Base-by-base conservation (phyloP, 352 stramenopile genomes). In the Aphanomyces invadans region DNA sequence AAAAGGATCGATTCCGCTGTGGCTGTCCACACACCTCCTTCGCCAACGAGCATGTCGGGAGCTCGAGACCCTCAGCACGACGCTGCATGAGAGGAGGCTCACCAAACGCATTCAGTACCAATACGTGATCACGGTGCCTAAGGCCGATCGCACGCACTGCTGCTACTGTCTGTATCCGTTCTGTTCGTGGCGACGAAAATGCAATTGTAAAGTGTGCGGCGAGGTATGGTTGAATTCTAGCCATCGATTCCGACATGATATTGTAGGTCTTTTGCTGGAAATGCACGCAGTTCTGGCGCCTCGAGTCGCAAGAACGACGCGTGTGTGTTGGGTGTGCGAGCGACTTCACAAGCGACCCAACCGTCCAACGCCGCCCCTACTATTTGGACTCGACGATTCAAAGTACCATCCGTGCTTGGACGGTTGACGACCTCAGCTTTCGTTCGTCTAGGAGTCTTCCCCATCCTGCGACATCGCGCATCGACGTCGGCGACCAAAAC, bases 201-300 rank as follows among this genome's bases (percentile, higher is more conserved):
- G n/a, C 26, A 11, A 54, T 54, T 54, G 46, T n/a, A 25, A 29
- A 54, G n/a, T 54, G 1, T 54, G 46, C 21, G 46, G 46, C 46
- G 46, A 54, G 26, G 46, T 54, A 54, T n/a, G 39, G n/a, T 31
- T 31, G 10, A 15, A 25, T 54, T 54, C 26, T 54, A 0, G 46
- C 15, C 46, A 11, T 1, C n/a, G 15, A 0, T n/a, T 48, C 15
- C 0, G 15, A 48, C n/a, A 48, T n/a, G 39, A 48, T 1, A 31
- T 54, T 54, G 46, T 54, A 54, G 46, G 46, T 54, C 10, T 54
- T 54, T 54, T 54, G 46, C 46, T 54, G 46, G 46, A 21, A 7
- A 25, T 54, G 46, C 26, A 54, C 46, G 46, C 46, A 54, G 21
- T 54, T 54, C 21, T 54, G 46, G 46, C 46, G 46, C 10, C 10